These are phyloP conservation scores for Apocynum venetum DNA, from an alignment of 257 asterid species.

Conservation along the genomic window DNA sequence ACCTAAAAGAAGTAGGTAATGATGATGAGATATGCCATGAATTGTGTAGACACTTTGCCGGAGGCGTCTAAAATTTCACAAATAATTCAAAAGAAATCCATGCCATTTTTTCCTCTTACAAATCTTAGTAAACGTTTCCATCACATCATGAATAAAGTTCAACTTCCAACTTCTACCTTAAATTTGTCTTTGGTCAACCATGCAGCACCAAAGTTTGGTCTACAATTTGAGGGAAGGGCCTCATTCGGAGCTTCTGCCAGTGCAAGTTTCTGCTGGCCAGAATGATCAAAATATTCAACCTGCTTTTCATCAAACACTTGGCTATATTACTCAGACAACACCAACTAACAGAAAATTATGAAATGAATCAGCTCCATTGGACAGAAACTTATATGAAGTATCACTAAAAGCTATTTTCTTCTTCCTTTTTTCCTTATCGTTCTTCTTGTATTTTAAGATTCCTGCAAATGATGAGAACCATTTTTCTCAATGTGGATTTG, in stretches of 20 bases:
- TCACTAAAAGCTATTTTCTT: neutral
- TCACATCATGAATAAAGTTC: neutral
- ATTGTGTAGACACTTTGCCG: conserved; percentile 5
- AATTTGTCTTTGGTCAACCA: conserved; percentile 87
- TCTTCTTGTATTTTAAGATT: no score
- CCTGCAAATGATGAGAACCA: no score
- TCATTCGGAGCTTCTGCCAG: conserved; percentile 92
- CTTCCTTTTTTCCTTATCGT: no score
- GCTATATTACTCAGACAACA: neutral
- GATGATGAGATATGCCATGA: conserved; percentile 1
- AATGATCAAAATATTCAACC: conserved; percentile 86
- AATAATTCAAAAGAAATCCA: neutral
- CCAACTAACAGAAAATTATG: neutral
- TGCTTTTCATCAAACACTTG: conserved; percentile 21
- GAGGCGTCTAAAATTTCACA: neutral
- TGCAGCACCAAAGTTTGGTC: conserved; percentile 89
- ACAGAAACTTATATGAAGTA: neutral
- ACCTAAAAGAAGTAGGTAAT: conserved; percentile 49
- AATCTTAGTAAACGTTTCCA: neutral
- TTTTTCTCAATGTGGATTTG: no score
- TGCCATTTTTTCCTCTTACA: neutral
- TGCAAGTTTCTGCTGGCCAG: conserved; percentile 76
- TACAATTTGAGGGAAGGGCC: conserved; percentile 85
- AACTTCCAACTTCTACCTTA: conserved; percentile 43
- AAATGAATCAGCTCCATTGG: neutral